Conservation (phyloP, 1,284 basidiomycete genomes). For the Trichosporon ovoides region DNA sequence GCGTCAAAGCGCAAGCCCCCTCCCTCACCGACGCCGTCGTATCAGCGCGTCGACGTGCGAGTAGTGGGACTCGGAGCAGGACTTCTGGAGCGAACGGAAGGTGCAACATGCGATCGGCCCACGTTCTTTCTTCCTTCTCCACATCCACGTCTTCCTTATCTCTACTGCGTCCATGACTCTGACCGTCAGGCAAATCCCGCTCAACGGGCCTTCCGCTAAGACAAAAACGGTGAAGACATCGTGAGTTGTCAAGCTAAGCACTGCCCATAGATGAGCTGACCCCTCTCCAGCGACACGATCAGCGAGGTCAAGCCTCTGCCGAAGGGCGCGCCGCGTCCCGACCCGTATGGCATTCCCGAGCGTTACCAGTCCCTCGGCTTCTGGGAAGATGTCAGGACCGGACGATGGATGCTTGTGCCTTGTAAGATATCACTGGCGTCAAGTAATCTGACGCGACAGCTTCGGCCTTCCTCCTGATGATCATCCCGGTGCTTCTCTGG, state of each 20-base stretch:
- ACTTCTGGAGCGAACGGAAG: background rate
- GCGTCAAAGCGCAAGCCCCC: background rate
- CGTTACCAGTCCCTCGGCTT: conserved; percentile 48
- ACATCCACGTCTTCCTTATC: background rate
- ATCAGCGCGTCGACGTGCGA: background rate
- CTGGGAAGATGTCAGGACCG: conserved; percentile 53
- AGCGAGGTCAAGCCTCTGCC: conserved; percentile 34
- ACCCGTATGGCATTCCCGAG: conserved; percentile 24
- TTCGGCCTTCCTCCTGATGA: conserved; percentile 65
- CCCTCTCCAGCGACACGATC: background rate
- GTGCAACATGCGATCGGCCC: too few species aligned
- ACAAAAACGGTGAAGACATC: background rate
- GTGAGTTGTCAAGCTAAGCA: too few species aligned
- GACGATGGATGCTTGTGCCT: conserved; percentile 70
- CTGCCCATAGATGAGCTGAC: too few species aligned
- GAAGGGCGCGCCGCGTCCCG: conserved; percentile 21
- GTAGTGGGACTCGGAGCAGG: background rate
- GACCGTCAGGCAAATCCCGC: conserved; percentile 35
- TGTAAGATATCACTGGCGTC: conserved; percentile 50
- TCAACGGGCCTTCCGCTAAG: conserved; percentile 29
- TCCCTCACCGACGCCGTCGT: background rate
- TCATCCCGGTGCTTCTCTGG: conserved; percentile 67
- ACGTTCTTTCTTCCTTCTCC: background rate
- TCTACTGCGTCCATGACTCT: conserved; percentile 4
- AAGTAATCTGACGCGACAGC: conserved; percentile 49